A percentile compares a stretch with the other conserved stretches of the same genome.
phyloP scores from a whole-genome alignment of 2,329 filamentous ascomycete genomes.

The Eurotiales sp. region DNA sequence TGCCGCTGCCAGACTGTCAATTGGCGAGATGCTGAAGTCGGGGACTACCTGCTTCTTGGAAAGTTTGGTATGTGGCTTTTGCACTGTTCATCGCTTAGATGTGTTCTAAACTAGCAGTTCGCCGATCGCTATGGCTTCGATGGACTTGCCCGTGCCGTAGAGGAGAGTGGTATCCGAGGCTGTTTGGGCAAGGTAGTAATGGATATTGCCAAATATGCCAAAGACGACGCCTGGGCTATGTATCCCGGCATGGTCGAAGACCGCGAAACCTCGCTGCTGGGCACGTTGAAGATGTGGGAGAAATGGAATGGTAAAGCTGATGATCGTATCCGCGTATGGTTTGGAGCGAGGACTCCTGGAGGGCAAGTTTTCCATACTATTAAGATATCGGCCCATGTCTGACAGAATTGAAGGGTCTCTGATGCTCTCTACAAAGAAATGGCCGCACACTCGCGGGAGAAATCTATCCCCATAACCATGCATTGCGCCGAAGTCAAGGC shows the following conservation, averaged over 20 bases:
- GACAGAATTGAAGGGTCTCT: constrained; percentile 22
- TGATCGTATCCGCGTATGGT: constrained; percentile 47
- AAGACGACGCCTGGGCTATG: constrained; percentile 43
- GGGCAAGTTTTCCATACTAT: constrained; percentile 28
- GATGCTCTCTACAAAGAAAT: constrained; percentile 39
- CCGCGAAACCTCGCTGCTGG: constrained; percentile 38
- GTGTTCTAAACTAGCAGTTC: constrained; percentile 29
- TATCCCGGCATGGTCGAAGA: constrained; percentile 41
- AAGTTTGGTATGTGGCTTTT: constrained; percentile 42
- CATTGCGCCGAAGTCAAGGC: constrained; percentile 45
- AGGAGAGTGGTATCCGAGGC: constrained; percentile 43
- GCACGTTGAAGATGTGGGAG: constrained; percentile 35
- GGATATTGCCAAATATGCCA: constrained; percentile 42
- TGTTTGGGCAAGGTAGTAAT: constrained; percentile 46
- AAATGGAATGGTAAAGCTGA: constrained; percentile 34
- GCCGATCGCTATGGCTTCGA: constrained; percentile 47
- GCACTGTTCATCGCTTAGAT: neutral
- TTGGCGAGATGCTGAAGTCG: constrained; percentile 50
- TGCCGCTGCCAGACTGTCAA: constrained; percentile 46
- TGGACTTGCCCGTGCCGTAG: constrained; percentile 41
- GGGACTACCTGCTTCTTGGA: constrained; percentile 53
- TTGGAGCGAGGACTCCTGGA: constrained; percentile 46
- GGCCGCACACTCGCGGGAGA: constrained; percentile 36
- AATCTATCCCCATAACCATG: constrained; percentile 46
- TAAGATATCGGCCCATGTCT: neutral